Evolutionary conservation across 495 filamentous ascomycete genomes (phyloP), one percentile per base, ranked within the genome.

Genomic region (Penicillium simplicissimum): DNA sequence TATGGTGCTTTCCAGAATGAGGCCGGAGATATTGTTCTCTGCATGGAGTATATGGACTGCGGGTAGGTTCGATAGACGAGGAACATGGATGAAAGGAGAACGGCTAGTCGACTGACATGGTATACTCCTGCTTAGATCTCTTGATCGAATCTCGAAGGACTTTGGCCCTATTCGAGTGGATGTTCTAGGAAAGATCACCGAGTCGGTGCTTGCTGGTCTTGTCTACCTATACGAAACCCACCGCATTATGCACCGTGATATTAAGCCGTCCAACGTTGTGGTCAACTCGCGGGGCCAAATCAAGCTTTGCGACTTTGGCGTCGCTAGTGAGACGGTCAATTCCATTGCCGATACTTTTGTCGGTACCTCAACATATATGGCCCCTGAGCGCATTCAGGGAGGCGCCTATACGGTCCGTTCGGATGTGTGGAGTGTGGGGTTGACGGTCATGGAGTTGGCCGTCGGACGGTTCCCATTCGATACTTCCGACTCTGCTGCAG

Each of bases 31-130:
- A 96, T 98, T 61, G 92, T 97, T 61, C 89, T 98, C 89, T 98
- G 95, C 73, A 98, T 98, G 95, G 95, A 98, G 73, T 97, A 98
- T 70, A 96, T 96, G 93, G 95, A 98, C 80, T 91, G 92, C 76
- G 96, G 96, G 95, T 98, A 84, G 73, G 87, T 76, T 17, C 14
- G 42, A 35, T 15, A 2, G 28, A 31, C 28, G 28, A 7, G 23
- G 42, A 21, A n/a, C 23, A 25, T n/a, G 52, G 28, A 8, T 34
- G 42, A 35, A 40, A n/a, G 45, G 65, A 55, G 40, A 43, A 19
- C 40, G 42, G 8, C 45, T 31, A 23, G 56, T 11, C 54, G 43
- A 62, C 67, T 69, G 42, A 71, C 43, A 34, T 28, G 55, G 4
- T 52, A 54, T 13, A 23, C 42, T 9, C 35, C 60, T 19, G 61